These are phyloP conservation scores for Sporothrix mexicana DNA, from an alignment of 2,329 filamentous ascomycete genomes.

Conservation along the genomic window DNA sequence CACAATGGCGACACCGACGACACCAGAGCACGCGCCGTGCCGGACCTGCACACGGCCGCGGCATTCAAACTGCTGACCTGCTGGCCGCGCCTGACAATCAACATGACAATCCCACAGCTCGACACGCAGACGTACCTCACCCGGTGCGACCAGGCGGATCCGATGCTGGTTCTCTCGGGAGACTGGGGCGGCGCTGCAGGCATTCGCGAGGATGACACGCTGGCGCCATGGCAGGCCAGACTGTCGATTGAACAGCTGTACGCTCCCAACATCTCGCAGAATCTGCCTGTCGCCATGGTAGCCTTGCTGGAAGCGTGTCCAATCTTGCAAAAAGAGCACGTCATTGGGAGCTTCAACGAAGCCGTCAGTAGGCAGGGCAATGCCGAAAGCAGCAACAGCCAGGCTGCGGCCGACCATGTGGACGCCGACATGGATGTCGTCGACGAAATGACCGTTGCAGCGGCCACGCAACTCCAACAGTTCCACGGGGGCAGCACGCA, in stretches of 20 bases:
- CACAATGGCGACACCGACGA: not conserved
- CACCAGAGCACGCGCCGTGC: not conserved
- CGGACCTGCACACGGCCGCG: constrained; percentile 13
- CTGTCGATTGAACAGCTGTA: not conserved
- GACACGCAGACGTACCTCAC: constrained; percentile 5
- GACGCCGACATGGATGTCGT: constrained; percentile 8
- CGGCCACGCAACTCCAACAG: not conserved
- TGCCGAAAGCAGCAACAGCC: not conserved
- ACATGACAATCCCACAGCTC: constrained; percentile 8
- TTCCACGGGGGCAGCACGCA: not conserved
- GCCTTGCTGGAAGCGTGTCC: not conserved
- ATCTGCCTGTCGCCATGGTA: constrained; percentile 1
- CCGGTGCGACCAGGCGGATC: constrained; percentile 7
- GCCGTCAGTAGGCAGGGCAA: not conserved
- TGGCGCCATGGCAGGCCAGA: not conserved
- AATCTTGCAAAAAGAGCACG: not conserved
- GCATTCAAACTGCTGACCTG: constrained; percentile 12
- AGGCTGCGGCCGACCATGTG: not conserved
- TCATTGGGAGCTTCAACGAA: not conserved
- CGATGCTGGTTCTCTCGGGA: not conserved
- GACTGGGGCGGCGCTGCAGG: not conserved
- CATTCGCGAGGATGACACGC: not conserved
- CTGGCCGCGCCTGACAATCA: constrained; percentile 10
- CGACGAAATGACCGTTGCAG: constrained; percentile 10
- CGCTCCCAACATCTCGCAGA: not conserved